These are phyloP conservation scores for Aspergillus coremiiformis DNA, from an alignment of 495 filamentous ascomycete genomes.

Conservation along the genomic window DNA sequence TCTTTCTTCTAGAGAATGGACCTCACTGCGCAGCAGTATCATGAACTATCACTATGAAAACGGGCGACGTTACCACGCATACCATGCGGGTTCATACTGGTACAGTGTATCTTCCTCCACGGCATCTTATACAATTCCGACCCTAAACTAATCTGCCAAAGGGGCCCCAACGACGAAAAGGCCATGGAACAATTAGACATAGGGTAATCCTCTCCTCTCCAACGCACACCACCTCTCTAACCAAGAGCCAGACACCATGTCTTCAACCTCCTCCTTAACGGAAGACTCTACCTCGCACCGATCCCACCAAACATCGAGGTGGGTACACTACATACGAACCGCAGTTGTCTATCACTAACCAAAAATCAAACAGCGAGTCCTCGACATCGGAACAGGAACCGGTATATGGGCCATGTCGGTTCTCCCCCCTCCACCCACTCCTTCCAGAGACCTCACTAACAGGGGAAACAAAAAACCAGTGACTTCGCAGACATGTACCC, in stretches of 20 bases:
- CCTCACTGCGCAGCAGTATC: constrained; percentile 21
- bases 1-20: constrained; percentile 8
- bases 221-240: not conserved
- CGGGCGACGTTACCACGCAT: constrained; percentile 57
- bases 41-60: constrained; percentile 45
- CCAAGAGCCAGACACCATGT: constrained; percentile 2
- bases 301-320: not conserved
- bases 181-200: constrained; percentile 10
- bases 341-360: not conserved
- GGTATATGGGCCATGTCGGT: constrained; percentile 10
- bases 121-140: not conserved
- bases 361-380: constrained; percentile 18
- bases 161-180: constrained; percentile 10
- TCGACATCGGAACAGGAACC: constrained; percentile 13
- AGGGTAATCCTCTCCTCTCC: not conserved
- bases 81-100: constrained; percentile 53
- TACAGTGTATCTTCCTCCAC: constrained; percentile 10
- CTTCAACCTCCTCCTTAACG: constrained; percentile 5
- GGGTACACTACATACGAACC: not conserved
- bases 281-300: constrained; percentile 5
- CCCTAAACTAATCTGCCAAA: not conserved
- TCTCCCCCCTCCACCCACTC: not conserved
- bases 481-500: constrained; percentile 13
- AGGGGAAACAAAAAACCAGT: not conserved
- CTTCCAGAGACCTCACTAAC: no score